phyloP scores from a whole-genome alignment of 2,329 filamentous ascomycete species.

The Colletotrichum sojae region DNA sequence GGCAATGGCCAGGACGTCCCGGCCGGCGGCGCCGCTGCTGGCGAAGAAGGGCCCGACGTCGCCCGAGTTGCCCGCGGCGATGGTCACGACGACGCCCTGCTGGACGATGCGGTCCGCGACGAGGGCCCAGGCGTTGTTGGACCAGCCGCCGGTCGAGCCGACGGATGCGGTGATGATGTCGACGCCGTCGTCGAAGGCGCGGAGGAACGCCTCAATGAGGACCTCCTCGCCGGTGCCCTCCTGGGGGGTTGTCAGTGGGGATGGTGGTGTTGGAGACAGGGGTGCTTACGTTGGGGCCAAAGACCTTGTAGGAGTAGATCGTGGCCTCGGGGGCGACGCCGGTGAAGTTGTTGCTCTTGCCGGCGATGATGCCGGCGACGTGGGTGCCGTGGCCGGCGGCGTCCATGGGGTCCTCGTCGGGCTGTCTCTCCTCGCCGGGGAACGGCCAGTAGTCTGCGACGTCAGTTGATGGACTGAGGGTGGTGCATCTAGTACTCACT shows the following conservation, averaged over 20 bases:
- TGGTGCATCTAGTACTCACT: conserved; percentile 35
- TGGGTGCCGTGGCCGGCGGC: conserved; percentile 73
- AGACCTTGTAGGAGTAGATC: conserved; percentile 39
- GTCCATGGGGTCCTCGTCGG: conserved; percentile 67
- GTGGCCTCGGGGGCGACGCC: conserved; percentile 38
- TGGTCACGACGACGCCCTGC: conserved; percentile 46
- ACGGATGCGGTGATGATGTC: conserved; percentile 40
- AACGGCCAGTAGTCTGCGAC: conserved; percentile 36
- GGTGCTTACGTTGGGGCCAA: conserved; percentile 26
- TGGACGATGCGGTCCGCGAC: conserved; percentile 57
- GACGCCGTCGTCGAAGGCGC: conserved; percentile 38
- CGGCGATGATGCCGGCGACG: conserved; percentile 52
- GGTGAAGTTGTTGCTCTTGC: conserved; percentile 14
- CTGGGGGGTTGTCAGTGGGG: background rate
- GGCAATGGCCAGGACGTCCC: conserved; percentile 45
- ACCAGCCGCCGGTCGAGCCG: conserved; percentile 45
- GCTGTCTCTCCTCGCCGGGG: conserved; percentile 46
- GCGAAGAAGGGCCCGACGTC: conserved; percentile 44
- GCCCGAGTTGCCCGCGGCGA: conserved; percentile 38
- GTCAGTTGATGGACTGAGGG: background rate
- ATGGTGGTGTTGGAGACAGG: background rate
- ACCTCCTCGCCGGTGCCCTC: conserved; percentile 35
- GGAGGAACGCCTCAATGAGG: conserved; percentile 39
- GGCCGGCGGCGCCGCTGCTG: conserved; percentile 46
- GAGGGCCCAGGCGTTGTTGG: conserved; percentile 58